Percentiles rank a stretch among this genome's conserved stretches.
Evolutionary conservation across 441 rosid species (phyloP).

Genomic region (Biscutella laevigata): DNA sequence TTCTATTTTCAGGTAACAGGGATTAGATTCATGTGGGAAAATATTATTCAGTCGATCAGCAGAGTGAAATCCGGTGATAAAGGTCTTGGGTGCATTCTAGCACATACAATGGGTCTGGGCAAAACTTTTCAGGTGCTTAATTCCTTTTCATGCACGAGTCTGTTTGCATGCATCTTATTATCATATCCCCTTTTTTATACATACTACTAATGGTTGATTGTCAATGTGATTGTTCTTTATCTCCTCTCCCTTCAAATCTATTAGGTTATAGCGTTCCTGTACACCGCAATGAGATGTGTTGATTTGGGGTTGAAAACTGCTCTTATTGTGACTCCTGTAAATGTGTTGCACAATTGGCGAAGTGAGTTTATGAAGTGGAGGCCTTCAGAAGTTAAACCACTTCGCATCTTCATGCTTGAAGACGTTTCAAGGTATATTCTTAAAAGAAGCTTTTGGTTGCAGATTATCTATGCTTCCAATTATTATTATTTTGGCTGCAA

Average conservation of each 20-base stretch:
- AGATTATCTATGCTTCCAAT: background rate
- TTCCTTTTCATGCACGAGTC: conserved; percentile 8
- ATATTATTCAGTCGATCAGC: conserved; percentile 79
- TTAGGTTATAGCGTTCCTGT: conserved; percentile 97
- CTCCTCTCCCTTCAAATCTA: background rate
- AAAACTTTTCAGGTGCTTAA: conserved; percentile 91
- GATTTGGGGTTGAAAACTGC: conserved; percentile 90
- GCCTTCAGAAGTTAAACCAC: conserved; percentile 84
- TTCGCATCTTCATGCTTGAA: conserved; percentile 91
- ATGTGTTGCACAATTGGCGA: conserved; percentile 99
- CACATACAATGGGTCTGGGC: conserved; percentile 99
- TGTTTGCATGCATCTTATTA: conserved; percentile 4
- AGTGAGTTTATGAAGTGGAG: conserved; percentile 92
- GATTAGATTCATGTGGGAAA: conserved; percentile 99
- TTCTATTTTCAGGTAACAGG: conserved; percentile 70
- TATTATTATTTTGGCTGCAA: background rate
- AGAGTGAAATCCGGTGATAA: conserved; percentile 89
- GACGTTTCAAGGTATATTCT: conserved; percentile 75
- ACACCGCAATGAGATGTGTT: conserved; percentile 87
- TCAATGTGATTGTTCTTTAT: conserved; percentile 16
- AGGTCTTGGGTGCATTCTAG: conserved; percentile 99
- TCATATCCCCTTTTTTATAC: background rate
- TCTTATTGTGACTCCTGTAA: conserved; percentile 94
- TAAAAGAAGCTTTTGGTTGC: conserved; percentile 3
- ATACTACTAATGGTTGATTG: conserved; percentile 1